A percentile compares a stretch with the other conserved stretches of the same genome.
Evolutionary conservation across 1,139 yeast species (phyloP).

Genomic region (Nakaseomyces bracarensis): DNA sequence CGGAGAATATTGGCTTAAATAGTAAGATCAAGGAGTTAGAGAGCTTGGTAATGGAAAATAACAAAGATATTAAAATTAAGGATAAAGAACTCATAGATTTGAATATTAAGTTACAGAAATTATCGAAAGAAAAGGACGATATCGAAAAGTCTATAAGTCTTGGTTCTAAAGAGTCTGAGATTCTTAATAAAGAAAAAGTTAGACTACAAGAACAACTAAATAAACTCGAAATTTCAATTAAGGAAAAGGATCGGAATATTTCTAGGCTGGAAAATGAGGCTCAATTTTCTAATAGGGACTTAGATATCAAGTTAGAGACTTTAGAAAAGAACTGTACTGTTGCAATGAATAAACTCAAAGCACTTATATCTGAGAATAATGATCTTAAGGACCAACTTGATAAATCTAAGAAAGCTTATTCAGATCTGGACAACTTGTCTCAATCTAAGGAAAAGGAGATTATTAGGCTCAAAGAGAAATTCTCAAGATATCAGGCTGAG

Average conservation of each 20-base stretch:
- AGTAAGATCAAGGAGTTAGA: constrained; percentile 20
- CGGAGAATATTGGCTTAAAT: constrained; percentile 32
- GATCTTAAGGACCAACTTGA: constrained; percentile 13
- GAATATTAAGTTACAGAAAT: neutral
- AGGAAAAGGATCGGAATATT: constrained; percentile 19
- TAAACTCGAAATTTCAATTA: too few relatives aligned
- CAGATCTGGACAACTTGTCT: constrained; percentile 29
- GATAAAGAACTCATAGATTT: constrained; percentile 2
- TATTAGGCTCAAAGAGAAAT: constrained; percentile 28
- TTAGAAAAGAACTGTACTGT: constrained; percentile 28
- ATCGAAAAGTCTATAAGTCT: neutral
- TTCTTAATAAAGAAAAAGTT: neutral
- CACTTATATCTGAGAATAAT: constrained; percentile 38
- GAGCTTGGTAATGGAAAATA: constrained; percentile 18
- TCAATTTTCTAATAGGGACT: constrained; percentile 29
- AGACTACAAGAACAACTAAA: constrained; percentile 12
- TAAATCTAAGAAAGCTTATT: constrained; percentile 26
- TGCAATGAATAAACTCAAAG: constrained; percentile 36
- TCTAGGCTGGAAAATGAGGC: constrained; percentile 31
- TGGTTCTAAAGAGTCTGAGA: neutral
- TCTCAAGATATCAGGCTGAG: constrained; percentile 24
- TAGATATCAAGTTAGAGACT: constrained; percentile 32
- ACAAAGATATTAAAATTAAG: constrained; percentile 5
- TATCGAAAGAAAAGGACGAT: neutral
- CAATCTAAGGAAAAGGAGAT: constrained; percentile 34